Percentiles rank a stretch among this genome's conserved stretches.
Evolutionary conservation across 2,329 filamentous ascomycete genomes (phyloP).

Genomic region (Cladosporium sp.): DNA sequence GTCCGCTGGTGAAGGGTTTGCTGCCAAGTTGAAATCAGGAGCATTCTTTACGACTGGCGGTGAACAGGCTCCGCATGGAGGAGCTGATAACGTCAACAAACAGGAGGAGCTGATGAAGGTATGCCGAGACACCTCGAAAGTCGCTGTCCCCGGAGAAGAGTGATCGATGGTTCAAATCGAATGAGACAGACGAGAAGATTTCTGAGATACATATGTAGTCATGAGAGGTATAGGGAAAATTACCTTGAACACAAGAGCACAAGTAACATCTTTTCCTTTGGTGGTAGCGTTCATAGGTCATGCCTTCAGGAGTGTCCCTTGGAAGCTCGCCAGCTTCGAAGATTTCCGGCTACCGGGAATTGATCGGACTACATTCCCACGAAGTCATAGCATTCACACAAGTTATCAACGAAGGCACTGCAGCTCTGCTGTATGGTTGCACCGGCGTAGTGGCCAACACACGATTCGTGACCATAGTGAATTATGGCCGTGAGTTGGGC

Average conservation of each 20-base stretch:
- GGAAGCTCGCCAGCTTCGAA: background rate
- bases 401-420: background rate
- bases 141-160: slow-evolving; percentile 20
- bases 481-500: background rate
- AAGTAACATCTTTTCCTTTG: background rate
- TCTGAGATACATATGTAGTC: background rate
- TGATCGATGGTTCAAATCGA: background rate
- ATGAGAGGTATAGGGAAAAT: background rate
- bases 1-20: slow-evolving; percentile 40
- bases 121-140: slow-evolving; percentile 34
- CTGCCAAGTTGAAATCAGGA: slow-evolving; percentile 46
- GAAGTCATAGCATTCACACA: background rate
- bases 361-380: background rate
- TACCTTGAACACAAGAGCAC: too few relatives aligned
- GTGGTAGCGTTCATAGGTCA: background rate
- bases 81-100: slow-evolving; percentile 38
- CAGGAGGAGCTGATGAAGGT: slow-evolving; percentile 46
- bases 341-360: background rate
- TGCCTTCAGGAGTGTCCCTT: background rate
- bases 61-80: slow-evolving; percentile 29
- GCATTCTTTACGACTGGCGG: slow-evolving; percentile 25
- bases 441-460: background rate
- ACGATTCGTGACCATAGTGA: too few relatives aligned
- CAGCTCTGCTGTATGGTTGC: background rate
- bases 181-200: background rate